phyloP scores from a whole-genome alignment of 2,329 filamentous ascomycete genomes.

The Pseudogymnoascus sp. region DNA sequence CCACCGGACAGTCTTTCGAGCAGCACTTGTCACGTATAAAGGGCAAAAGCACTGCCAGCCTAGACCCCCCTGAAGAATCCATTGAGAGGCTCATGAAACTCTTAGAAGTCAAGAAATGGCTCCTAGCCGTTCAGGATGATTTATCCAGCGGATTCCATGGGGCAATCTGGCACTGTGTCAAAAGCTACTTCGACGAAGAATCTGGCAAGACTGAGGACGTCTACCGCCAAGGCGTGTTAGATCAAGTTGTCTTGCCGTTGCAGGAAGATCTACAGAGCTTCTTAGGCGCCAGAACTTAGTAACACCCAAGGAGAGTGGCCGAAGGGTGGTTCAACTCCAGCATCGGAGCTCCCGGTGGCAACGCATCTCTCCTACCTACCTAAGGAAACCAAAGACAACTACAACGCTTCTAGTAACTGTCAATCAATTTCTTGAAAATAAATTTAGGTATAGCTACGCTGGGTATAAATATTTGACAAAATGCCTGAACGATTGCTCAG shows the following conservation, averaged over 20 bases:
- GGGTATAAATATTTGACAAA: slow-evolving; percentile 1
- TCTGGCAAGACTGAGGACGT: not conserved
- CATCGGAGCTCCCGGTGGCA: no score
- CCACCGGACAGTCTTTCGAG: not conserved
- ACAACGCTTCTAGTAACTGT: not conserved
- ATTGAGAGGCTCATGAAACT: slow-evolving; percentile 3
- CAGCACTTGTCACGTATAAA: not conserved
- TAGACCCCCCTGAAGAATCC: not conserved
- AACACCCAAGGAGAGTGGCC: not conserved
- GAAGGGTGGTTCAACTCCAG: no score
- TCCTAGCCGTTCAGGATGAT: not conserved
- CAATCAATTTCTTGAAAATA: not conserved
- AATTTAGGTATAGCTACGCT: not conserved
- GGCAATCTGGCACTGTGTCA: not conserved
- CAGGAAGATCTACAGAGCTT: not conserved
- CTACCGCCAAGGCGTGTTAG: not conserved
- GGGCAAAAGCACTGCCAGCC: not conserved
- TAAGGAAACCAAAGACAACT: no score
- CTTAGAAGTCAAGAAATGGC: not conserved
- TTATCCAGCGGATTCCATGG: not conserved
- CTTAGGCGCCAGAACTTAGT: not conserved
- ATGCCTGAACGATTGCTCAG: slow-evolving; percentile 1
- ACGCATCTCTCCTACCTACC: no score
- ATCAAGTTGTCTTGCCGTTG: not conserved
- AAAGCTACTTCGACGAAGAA: not conserved